These are phyloP conservation scores for Royoungia palumana DNA, from an alignment of 768 basidiomycete species.

Conservation along the genomic window DNA sequence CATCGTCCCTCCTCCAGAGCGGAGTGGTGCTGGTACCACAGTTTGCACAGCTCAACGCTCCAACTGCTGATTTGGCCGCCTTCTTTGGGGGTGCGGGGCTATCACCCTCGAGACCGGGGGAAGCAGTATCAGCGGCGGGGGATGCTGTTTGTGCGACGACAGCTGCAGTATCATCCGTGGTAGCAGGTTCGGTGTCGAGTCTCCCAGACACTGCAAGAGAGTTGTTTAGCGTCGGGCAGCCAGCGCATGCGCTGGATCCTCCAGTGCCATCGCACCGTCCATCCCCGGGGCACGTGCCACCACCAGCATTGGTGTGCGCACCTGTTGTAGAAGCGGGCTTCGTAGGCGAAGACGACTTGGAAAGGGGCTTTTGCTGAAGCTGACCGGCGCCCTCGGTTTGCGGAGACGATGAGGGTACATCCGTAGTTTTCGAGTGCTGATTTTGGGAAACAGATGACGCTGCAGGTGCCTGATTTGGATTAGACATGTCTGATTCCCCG, in stretches of 20 bases:
- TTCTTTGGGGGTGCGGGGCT: conserved; percentile 33
- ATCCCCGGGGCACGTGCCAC: conserved; percentile 95
- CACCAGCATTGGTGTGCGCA: conserved; percentile 29
- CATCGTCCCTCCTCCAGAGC: conserved; percentile 84
- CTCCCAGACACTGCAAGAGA: conserved; percentile 47
- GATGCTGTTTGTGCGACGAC: conserved; percentile 19
- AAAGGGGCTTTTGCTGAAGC: conserved; percentile 24
- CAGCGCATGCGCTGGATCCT: conserved; percentile 87
- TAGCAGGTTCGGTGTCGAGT: conserved; percentile 36
- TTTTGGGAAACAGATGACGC: conserved; percentile 25
- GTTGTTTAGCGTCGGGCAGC: conserved; percentile 98
- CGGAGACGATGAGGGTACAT: conserved; percentile 25
- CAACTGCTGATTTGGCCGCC: conserved; percentile 44
- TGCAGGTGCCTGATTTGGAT: conserved; percentile 35
- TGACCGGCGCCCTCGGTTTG: conserved; percentile 25
- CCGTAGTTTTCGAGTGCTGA: conserved; percentile 32
- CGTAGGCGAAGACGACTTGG: conserved; percentile 25
- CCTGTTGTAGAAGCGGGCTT: conserved; percentile 30
- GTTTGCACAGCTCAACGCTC: conserved; percentile 81
- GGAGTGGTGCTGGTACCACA: conserved; percentile 90
- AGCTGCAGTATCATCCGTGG: conserved; percentile 20
- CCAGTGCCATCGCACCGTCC: conserved; percentile 98
- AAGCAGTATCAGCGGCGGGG: conserved; percentile 35
- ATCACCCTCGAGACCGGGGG: conserved; percentile 29
- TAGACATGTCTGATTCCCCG: conserved; percentile 35